A percentile compares a stretch with the other conserved stretches of the same genome.
Conservation (phyloP, 805 yeast genomes). For the Candida anglica region DNA sequence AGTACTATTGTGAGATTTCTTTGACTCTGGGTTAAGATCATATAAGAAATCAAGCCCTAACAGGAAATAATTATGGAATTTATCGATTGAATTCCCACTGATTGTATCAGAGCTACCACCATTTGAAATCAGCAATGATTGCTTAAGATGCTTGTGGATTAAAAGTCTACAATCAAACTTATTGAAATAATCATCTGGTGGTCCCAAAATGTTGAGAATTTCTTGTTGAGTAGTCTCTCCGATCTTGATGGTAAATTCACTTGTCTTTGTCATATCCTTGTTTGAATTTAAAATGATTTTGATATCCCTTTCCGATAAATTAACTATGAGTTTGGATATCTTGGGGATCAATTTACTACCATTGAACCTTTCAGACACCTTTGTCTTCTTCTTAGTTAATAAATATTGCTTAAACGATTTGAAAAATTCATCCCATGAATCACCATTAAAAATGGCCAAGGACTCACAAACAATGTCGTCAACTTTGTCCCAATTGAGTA, state of each 20-base stretch:
- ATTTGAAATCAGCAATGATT: slow-evolving; percentile 10
- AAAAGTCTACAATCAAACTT: slow-evolving; percentile 41
- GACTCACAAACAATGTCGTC: slow-evolving; percentile 33
- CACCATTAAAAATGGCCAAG: slow-evolving; percentile 37
- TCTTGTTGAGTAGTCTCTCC: slow-evolving; percentile 49
- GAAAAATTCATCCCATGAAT: slow-evolving; percentile 26
- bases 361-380: neutral
- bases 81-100: slow-evolving; percentile 13
- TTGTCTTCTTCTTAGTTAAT: neutral
- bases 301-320: slow-evolving; percentile 16
- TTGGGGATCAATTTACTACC: slow-evolving; percentile 3
- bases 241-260: slow-evolving; percentile 18
- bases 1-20: slow-evolving; percentile 10
- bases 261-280: slow-evolving; percentile 2
- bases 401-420: slow-evolving; percentile 1
- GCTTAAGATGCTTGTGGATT: slow-evolving; percentile 32
- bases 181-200: slow-evolving; percentile 51
- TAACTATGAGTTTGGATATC: slow-evolving; percentile 11
- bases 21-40: slow-evolving; percentile 25
- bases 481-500: slow-evolving; percentile 28
- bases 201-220: slow-evolving; percentile 44
- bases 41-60: slow-evolving; percentile 54
- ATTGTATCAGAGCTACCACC: slow-evolving; percentile 3
- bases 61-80: slow-evolving; percentile 55
- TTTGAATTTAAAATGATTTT: slow-evolving; percentile 15